Percentiles rank a stretch among this genome's conserved stretches.
phyloP scores from a whole-genome alignment of 495 filamentous ascomycete species.

The Xylona heveae region DNA sequence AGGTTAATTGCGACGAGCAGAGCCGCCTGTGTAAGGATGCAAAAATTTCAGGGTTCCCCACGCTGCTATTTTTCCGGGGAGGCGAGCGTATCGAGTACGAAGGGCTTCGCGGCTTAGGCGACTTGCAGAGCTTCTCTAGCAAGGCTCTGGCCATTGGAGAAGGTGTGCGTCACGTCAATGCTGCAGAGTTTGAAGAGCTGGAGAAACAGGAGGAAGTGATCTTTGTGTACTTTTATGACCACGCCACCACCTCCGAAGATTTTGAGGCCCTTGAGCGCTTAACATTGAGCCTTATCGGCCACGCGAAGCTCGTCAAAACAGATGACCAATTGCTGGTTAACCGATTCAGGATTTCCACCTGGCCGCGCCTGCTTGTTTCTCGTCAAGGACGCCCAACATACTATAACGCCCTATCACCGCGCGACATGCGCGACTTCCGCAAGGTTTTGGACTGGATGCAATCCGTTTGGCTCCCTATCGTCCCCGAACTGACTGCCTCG shows the following conservation, averaged over 20 bases:
- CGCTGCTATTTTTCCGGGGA: conserved; percentile 80
- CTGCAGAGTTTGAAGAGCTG: conserved; percentile 52
- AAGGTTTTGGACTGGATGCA: conserved; percentile 83
- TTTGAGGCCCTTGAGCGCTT: conserved; percentile 73
- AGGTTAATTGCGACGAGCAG: conserved; percentile 86
- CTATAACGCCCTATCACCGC: conserved; percentile 62
- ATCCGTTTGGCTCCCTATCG: conserved; percentile 89
- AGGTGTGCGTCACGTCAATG: conserved; percentile 61
- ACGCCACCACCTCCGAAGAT: conserved; percentile 81
- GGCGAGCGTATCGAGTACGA: conserved; percentile 85
- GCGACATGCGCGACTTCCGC: conserved; percentile 72
- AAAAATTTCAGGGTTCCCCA: conserved; percentile 57
- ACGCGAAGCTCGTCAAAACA: conserved; percentile 80
- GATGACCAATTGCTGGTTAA: conserved; percentile 47
- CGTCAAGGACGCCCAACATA: conserved; percentile 76
- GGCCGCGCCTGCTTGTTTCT: conserved; percentile 77
- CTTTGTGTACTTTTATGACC: conserved; percentile 93
- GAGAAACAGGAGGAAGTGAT: conserved; percentile 90
- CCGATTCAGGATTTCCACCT: conserved; percentile 84
- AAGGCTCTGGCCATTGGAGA: conserved; percentile 63
- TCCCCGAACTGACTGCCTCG: conserved; percentile 77
- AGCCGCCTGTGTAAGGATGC: conserved; percentile 76
- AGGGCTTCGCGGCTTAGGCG: conserved; percentile 78
- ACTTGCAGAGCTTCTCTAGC: conserved; percentile 67
- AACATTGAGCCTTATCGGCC: conserved; percentile 69